These are phyloP conservation scores for Solanum paucissectum DNA, from an alignment of 257 asterid genomes.

Conservation along the genomic window DNA sequence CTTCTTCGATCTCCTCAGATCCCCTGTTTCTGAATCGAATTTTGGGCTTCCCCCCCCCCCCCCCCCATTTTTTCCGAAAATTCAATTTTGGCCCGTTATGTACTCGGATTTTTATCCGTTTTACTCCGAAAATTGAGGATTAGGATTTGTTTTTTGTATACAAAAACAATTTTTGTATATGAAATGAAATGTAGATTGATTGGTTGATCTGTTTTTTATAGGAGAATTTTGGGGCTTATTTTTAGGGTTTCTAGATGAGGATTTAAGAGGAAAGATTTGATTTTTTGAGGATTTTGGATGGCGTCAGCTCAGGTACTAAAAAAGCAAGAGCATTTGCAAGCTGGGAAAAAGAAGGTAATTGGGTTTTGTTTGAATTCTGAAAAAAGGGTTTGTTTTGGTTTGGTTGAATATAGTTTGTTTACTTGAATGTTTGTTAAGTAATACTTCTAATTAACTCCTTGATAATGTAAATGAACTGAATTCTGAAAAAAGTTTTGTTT, in stretches of 20 bases:
- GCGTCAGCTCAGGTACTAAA: conserved; percentile 74
- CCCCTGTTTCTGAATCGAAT: neutral
- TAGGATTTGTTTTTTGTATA: neutral
- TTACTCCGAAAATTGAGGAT: neutral
- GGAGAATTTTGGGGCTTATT: neutral
- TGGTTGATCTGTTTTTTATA: neutral
- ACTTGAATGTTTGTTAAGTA: neutral
- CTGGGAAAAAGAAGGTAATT: conserved; percentile 64
- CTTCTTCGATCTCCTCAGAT: neutral
- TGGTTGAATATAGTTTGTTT: neutral
- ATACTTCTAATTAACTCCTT: neutral
- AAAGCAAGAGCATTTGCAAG: conserved; percentile 69
- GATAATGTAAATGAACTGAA: neutral
- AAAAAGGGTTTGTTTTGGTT: neutral
- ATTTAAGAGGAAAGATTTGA: neutral
- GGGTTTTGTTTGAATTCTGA: neutral
- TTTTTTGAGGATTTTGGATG: conserved; percentile 22
- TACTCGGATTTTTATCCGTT: neutral
- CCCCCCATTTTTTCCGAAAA: neutral
- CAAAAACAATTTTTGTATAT: neutral
- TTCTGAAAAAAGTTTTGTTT: neutral
- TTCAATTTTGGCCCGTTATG: neutral
- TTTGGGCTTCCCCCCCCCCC: neutral
- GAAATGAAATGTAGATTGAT: neutral
- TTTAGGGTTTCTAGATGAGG: neutral